Base-by-base conservation (phyloP, 306 rosid genomes). In the Mimosa pudica region DNA sequence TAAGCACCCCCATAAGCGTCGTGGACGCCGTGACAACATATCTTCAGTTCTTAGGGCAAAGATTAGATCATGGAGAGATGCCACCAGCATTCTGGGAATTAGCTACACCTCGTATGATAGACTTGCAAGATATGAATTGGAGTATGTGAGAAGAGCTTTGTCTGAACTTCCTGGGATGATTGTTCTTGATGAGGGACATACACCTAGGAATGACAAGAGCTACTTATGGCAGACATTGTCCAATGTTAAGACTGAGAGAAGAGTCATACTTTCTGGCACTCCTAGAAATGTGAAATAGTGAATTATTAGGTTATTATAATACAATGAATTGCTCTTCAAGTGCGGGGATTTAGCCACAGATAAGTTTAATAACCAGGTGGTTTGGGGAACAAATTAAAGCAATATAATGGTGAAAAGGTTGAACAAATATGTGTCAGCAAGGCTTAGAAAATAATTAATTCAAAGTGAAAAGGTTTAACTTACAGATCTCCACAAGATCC, bases 401-500 rank as follows among this genome's bases (percentile, higher is more conserved):
- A 17, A 51, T 4, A 13, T 51, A 51, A 51, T 51, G 57, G 57
- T 51, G 57, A 51, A 51, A 14, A 51, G 9, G 49, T 10, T 46
- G 49, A 51, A 51, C 5, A 51, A 4, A 51, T 24, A 24, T 51
- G 16, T 14, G 57, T 51, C 57, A 3, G 16, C 10, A 10, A 47
- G 70, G 7, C 55, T 55, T 70, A 67, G 67, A 76, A 75, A 18
- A 79, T 4, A 78, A 52, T 16, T 33, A 66, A 78, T 73, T 54
- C 66, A 77, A 32, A 61, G 71, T 69, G 74, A 66, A 67, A 69
- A 82, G 78, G 79, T 38, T 55, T 65, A 73, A 87, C 97, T 89
- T 88, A 95, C 99, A 96, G 77, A 85, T 96, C 97, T 84, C 98
- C 99, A 87, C 97, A 93, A 76, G 99, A 96, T 64, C 99, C 99